phyloP scores from a whole-genome alignment of 78 protist genomes.

The Monosiga brevicollis region DNA sequence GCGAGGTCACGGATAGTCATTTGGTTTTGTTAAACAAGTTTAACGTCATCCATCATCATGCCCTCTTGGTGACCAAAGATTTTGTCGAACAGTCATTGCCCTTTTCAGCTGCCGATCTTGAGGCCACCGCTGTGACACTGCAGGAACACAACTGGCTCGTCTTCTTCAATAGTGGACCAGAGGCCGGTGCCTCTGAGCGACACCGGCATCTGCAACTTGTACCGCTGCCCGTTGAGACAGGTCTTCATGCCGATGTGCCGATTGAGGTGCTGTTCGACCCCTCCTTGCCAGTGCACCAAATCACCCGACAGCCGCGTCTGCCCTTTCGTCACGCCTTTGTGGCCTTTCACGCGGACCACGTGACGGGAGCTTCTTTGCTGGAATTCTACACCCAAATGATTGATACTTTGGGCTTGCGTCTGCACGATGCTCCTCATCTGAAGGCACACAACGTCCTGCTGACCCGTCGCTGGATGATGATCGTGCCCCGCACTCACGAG shows the following conservation, averaged over 20 bases:
- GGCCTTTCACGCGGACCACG: neutral
- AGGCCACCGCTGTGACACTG: too few relatives aligned
- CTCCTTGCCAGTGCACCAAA: too few relatives aligned
- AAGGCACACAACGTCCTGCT: neutral
- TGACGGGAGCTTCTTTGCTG: neutral
- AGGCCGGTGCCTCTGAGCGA: too few relatives aligned
- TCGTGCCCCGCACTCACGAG: neutral
- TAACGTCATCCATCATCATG: too few relatives aligned
- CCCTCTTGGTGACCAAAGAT: too few relatives aligned
- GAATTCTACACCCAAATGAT: neutral
- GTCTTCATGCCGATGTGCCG: neutral
- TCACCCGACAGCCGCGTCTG: neutral
- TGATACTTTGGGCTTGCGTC: neutral
- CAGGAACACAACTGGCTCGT: too few relatives aligned
- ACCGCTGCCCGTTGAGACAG: neutral
- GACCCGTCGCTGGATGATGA: slow-evolving; percentile 2
- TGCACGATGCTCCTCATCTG: neutral
- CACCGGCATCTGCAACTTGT: neutral
- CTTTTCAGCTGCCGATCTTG: too few relatives aligned
- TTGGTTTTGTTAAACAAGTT: too few relatives aligned
- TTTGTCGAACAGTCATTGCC: too few relatives aligned
- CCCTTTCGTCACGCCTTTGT: neutral
- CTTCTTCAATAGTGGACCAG: too few relatives aligned
- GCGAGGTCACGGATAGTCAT: too few relatives aligned
- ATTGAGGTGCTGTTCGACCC: neutral